These are phyloP conservation scores for Fraxinus sp. DNA, from an alignment of 305 asterid genomes.

Conservation along the genomic window DNA sequence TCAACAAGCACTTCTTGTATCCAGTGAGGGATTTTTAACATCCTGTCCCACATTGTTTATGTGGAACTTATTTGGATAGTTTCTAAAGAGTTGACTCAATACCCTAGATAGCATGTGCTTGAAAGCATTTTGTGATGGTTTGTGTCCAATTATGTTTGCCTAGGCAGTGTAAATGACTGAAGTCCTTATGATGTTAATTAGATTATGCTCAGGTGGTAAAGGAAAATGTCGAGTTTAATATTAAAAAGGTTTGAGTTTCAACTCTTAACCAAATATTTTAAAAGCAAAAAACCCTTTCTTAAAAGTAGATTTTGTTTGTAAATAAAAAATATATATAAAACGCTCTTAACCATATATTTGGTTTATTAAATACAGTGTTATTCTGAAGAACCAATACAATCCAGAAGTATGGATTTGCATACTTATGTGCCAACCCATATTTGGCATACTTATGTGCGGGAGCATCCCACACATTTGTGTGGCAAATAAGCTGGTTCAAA, in stretches of 20 bases:
- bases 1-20: not conserved
- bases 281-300: not conserved
- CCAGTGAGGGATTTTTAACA: not conserved
- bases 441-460: not conserved
- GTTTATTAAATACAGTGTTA: not conserved
- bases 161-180: not conserved
- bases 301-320: not conserved
- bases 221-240: not conserved
- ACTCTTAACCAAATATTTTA: not conserved
- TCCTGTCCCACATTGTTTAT: not conserved
- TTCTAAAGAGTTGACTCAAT: not conserved
- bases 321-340: not conserved
- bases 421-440: not conserved
- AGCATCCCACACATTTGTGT: not conserved
- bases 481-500: not conserved
- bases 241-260: not conserved
- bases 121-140: not conserved
- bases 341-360: not conserved
- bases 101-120: not conserved
- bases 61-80: not conserved
- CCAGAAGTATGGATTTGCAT: not conserved
- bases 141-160: not conserved
- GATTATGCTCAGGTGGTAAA: not conserved
- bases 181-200: not conserved
- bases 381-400: not conserved